Percentiles rank a stretch among this genome's conserved stretches.
Evolutionary conservation across 129 eudicot genomes (phyloP).

Genomic region (Saposhnikovia divaricata): DNA sequence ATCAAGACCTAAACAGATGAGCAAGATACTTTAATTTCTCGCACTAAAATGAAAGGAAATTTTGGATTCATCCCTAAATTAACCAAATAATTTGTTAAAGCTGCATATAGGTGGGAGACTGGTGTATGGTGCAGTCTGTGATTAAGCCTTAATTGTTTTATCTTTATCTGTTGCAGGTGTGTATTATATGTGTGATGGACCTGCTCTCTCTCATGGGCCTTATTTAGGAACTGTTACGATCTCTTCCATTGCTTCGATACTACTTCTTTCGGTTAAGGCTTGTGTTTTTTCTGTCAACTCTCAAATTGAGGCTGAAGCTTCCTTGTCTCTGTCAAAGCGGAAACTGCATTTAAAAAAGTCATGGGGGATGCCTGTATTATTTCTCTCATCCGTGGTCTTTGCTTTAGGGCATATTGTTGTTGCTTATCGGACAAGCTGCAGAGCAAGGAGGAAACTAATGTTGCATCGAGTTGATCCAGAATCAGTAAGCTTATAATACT

Average conservation of each 20-base stretch:
- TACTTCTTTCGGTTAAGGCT: slow-evolving; percentile 77
- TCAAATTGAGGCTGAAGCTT: slow-evolving; percentile 81
- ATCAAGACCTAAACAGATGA: not conserved
- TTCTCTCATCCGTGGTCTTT: slow-evolving; percentile 86
- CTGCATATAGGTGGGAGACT: not conserved
- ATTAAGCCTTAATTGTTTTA: not conserved
- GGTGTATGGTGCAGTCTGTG: not conserved
- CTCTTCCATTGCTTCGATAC: slow-evolving; percentile 63
- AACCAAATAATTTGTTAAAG: not conserved
- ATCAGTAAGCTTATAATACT: slow-evolving; percentile 42
- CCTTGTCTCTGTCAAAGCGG: slow-evolving; percentile 61
- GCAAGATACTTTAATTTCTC: not conserved
- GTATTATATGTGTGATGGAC: slow-evolving; percentile 69
- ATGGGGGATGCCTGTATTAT: slow-evolving; percentile 99
- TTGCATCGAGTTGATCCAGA: slow-evolving; percentile 89
- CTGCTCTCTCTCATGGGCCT: slow-evolving; percentile 88
- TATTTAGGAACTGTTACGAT: slow-evolving; percentile 86
- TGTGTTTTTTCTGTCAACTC: slow-evolving; percentile 79
- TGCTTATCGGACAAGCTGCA: slow-evolving; percentile 88
- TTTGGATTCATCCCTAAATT: not conserved
- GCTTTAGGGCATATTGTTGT: slow-evolving; percentile 95
- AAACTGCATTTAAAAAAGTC: slow-evolving; percentile 84
- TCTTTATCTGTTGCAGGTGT: slow-evolving; percentile 47
- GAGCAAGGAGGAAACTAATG: slow-evolving; percentile 82
- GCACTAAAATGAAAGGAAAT: not conserved